Evolutionary conservation across 441 rosid genomes (phyloP).

Genomic region (Pelargonium myrrhifolium): DNA sequence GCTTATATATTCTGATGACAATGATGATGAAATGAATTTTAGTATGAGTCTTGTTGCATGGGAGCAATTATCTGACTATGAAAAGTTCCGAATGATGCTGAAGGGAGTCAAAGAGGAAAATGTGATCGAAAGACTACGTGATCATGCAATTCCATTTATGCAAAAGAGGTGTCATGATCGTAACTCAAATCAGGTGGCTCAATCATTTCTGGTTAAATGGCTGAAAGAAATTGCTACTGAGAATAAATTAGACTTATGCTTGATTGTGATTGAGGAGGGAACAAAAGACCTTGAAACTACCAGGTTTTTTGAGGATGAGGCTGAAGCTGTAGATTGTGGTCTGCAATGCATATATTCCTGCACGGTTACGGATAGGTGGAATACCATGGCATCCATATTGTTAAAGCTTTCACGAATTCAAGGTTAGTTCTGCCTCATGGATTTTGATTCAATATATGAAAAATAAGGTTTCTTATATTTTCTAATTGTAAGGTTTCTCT

Average conservation of each 20-base stretch:
- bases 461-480: constrained; percentile 8
- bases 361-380: constrained; percentile 75
- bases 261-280: constrained; percentile 81
- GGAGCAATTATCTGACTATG: constrained; percentile 82
- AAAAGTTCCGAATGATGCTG: constrained; percentile 75
- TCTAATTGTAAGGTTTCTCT: neutral
- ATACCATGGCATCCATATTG: constrained; percentile 67
- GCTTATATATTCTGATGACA: constrained; percentile 60
- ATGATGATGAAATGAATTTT: constrained; percentile 41
- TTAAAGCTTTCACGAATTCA: constrained; percentile 74
- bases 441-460: constrained; percentile 1
- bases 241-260: constrained; percentile 69
- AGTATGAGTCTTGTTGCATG: constrained; percentile 65
- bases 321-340: constrained; percentile 75
- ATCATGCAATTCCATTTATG: constrained; percentile 79
- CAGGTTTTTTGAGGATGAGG: constrained; percentile 61
- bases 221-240: constrained; percentile 72
- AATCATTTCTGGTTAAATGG: constrained; percentile 84
- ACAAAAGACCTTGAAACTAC: constrained; percentile 46
- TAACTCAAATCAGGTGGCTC: constrained; percentile 23
- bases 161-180: constrained; percentile 30
- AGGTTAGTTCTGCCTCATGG: constrained; percentile 38
- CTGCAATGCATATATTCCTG: constrained; percentile 76
- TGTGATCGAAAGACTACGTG: constrained; percentile 51
- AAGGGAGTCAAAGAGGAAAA: constrained; percentile 59